phyloP scores from a whole-genome alignment of 148 eudicot species.

The Rhododendron vialii region DNA sequence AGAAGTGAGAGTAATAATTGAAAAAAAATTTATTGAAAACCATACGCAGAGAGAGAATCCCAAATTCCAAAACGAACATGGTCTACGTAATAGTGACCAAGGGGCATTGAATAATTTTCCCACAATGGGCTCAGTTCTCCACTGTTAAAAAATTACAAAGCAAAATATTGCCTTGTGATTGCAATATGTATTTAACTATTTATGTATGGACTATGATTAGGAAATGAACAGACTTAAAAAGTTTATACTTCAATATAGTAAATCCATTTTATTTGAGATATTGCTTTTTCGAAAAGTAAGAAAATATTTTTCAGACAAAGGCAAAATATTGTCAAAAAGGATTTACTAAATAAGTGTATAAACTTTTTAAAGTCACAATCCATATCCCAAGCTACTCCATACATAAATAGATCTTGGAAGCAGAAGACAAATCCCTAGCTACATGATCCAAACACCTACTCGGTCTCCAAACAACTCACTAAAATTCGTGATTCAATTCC shows the following conservation, averaged over 20 bases:
- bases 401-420: not conserved
- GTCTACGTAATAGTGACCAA: too few species aligned
- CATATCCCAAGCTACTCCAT: not conserved
- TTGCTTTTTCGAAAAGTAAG: not conserved
- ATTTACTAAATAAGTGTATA: not conserved
- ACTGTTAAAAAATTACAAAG: not conserved
- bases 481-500: slow-evolving; percentile 27
- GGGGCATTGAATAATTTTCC: too few species aligned
- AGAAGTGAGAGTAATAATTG: too few species aligned
- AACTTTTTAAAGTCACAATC: not conserved
- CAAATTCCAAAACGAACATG: too few species aligned
- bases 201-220: not conserved
- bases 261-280: too few species aligned
- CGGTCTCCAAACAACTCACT: not conserved
- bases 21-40: too few species aligned
- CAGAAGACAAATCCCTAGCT: not conserved
- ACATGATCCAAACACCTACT: not conserved
- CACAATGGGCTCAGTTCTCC: too few species aligned
- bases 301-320: not conserved
- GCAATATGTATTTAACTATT: not conserved
- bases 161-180: not conserved
- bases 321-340: not conserved
- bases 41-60: too few species aligned
- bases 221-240: too few species aligned
- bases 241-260: not conserved